Conservation (phyloP, 768 basidiomycete genomes). For the Leccinum subgranulosum region DNA sequence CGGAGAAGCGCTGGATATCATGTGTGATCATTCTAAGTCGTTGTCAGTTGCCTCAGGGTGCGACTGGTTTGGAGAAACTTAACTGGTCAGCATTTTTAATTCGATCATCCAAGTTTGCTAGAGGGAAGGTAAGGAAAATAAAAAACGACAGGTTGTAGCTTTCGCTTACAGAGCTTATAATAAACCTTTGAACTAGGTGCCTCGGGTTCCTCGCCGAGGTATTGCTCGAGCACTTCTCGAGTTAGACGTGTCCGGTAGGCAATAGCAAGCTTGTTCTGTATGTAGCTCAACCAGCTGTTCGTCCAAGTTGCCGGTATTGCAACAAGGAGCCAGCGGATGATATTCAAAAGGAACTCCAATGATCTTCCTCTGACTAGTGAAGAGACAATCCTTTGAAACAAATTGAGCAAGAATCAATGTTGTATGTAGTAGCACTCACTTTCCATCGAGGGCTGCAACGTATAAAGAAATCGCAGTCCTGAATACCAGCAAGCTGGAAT, state of each 20-base stretch:
- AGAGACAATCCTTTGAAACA: slow-evolving; percentile 76
- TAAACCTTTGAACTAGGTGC: slow-evolving; percentile 77
- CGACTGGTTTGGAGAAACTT: slow-evolving; percentile 16
- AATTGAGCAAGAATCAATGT: background rate
- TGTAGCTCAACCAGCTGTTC: slow-evolving; percentile 88
- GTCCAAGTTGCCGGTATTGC: slow-evolving; percentile 94
- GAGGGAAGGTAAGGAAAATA: background rate
- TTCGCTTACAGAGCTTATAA: slow-evolving; percentile 79
- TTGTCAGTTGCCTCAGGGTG: slow-evolving; percentile 11
- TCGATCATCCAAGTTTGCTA: slow-evolving; percentile 91
- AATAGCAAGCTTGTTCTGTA: slow-evolving; percentile 90
- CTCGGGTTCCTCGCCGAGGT: slow-evolving; percentile 72
- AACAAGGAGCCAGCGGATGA: slow-evolving; percentile 85
- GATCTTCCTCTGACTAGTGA: slow-evolving; percentile 88
- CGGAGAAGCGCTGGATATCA: slow-evolving; percentile 91
- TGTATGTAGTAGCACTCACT: slow-evolving; percentile 43
- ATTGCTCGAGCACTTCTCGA: slow-evolving; percentile 74
- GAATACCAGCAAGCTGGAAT: slow-evolving; percentile 84
- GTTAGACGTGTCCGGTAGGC: slow-evolving; percentile 88
- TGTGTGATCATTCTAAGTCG: slow-evolving; percentile 82
- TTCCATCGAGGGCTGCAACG: slow-evolving; percentile 91
- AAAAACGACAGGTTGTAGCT: background rate
- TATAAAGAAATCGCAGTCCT: slow-evolving; percentile 91
- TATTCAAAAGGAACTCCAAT: slow-evolving; percentile 75
- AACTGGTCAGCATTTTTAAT: slow-evolving; percentile 96